Base-by-base conservation (phyloP, 345 rosid species). In the Linum trigynum region DNA sequence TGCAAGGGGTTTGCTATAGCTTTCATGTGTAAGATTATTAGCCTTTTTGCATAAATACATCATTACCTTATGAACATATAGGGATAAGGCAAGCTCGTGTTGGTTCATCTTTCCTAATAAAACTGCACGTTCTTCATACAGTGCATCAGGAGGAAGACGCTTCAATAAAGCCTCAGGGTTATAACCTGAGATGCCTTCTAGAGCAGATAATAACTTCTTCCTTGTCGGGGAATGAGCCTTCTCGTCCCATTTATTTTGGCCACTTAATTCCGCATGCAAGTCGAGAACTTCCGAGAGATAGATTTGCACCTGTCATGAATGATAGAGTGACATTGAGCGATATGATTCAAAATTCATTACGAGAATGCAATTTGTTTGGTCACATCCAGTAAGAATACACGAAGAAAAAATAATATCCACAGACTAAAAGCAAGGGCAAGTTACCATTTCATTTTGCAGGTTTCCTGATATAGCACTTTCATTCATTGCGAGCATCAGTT, bases 391-490 rank as follows among this genome's bases (percentile, higher is more conserved):
- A n/a, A 42, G 58, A 59, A 61, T 38, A 56, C 3, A 62, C 58
- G n/a, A 39, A 37, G 9, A 11, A 39, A 41, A 16, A 9, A 50
- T 61, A 48, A 38, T 48, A 15, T 48, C 16, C 48, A 10, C 5
- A 68, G 51, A 39, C 38, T 38, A 45, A 65, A 37, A 2, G 10
- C 38, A 72, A 75, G 60, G 69, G 16, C 32, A 23, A 67, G 71
- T 57, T 64, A 95, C 99, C 99, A 95, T 95, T 79, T 91, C 99
- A 71, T 89, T 90, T 83, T 95, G 97, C 67, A 95, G 87, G 72
- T 89, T 95, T 73, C 95, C 90, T 48, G 99, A 89, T 68, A 91
- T 82, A 65, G 83, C 91, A 64, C 82, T 84, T 77, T 89, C 99
- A 77, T 95, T 85, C 91, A 84, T 84, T 62, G 86, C 92, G 76